Base-by-base conservation (phyloP, 1,139 yeast genomes). In the Hanseniaspora uvarum region DNA sequence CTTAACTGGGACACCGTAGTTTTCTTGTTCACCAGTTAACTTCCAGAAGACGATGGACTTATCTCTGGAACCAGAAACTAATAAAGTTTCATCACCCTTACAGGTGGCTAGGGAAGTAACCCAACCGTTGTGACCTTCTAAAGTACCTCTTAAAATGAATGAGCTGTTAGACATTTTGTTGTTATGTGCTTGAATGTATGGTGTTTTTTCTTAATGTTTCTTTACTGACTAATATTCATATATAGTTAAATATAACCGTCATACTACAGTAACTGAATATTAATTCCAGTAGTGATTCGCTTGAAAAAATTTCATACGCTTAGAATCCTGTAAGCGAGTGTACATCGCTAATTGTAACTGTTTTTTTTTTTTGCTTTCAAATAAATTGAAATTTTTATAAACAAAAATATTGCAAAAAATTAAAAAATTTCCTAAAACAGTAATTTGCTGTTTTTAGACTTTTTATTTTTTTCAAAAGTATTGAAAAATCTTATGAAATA, bases 71-170 rank as follows among this genome's bases (percentile, higher is more conserved):
- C 94, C 96, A 70, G 98, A 94, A 75, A 92, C 81, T 71, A 92
- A 84, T 72, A 92, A 79, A 76, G 94, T 96, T 77, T 98, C 98
- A 83, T 88, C 88, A 73, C 92, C 92, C 70, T 92, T 86, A 72
- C 96, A 84, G 78, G 97, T 92, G 77, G 97, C 95, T 70, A 92
- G 81, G 75, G 96, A 83, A 65, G 99, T 92, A 72, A 92, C 98
- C 97, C 97, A 92, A 70, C 82, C 83, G 77, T 77, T 78, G 81
- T 79, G 84, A 72, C 83, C 96, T 80, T 89, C 96, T 74, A 92
- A 86, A 82, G 97, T 86, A 75, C 96, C 97, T 83, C 96, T 89
- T 76, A 92, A 86, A 75, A 89, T 96, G 80, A 92, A 83, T 83
- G 89, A 95, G 61, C 65, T 61, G 76, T 79, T 68, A 71, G 81